Base-by-base conservation (phyloP, 1,139 yeast species). In the Taphrina wiesneri region DNA sequence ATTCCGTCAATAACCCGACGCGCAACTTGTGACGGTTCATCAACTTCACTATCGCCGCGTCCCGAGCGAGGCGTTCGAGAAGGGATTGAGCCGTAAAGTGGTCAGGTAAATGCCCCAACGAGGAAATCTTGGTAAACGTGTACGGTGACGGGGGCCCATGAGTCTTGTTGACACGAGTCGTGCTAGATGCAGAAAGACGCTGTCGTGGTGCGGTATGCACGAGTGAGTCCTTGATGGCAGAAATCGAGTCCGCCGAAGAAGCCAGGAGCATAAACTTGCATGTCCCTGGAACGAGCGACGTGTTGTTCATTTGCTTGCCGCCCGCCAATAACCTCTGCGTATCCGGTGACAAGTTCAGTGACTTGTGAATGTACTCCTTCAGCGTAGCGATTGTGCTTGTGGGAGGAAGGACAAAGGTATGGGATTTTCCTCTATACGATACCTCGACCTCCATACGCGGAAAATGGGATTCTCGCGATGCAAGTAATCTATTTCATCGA, bases 241-340 rank as follows among this genome's bases (percentile, higher is more conserved):
- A 52, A 13, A 53, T 59, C 5, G 66, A 51, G 23, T 17, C 43
- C 6, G 17, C 26, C 13, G 66, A 52, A 1, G 67, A 21, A 9
- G 57, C 63, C n/a, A 41, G 30, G 39, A 56, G 32, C 62, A 51
- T 63, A 21, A 66, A 41, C 41, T 39, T 46, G n/a, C 49, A 51
- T 5, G 15, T 32, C 56, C 41, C 15, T 36, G 61, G 47, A 1
- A 28, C 21, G 4, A 36, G 30, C 3, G 59, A 36, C 19, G 47
- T 65, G 26, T 60, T 32, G 3, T 28, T 17, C 43, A 63, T 39
- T n/a, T 49, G 64, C 23, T 15, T 69, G 15, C 97, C 96, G 71
- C 86, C 88, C 0, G 90, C 87, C 72, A 91, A 80, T n/a, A 62
- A 47, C 39, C 53, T 62, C 26, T 62, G 65, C 17, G 36, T 13